Evolutionary conservation across 345 rosid species (phyloP).

Genomic region (Acer saccharum): DNA sequence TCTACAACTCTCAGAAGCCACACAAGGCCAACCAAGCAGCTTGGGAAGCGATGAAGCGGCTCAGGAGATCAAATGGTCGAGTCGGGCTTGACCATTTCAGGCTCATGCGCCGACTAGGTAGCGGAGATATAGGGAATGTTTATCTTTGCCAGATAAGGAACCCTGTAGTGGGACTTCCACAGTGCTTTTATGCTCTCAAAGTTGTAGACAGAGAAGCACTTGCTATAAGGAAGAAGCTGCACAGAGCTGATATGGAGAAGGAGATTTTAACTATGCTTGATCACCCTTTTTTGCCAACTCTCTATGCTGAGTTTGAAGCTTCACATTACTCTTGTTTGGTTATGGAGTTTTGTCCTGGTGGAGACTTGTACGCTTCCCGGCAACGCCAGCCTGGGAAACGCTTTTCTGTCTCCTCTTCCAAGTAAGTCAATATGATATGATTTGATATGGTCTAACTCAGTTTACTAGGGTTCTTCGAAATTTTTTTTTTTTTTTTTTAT

Average conservation of each 20-base stretch:
- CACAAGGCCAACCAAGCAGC: constrained; percentile 92
- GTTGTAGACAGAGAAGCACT: constrained; percentile 93
- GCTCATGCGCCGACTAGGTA: constrained; percentile 76
- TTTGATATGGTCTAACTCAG: too few relatives aligned
- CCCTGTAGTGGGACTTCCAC: constrained; percentile 54
- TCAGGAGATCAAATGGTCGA: constrained; percentile 53
- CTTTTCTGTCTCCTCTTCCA: constrained; percentile 69
- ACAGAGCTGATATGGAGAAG: constrained; percentile 93
- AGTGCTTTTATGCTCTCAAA: constrained; percentile 83
- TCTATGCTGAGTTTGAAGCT: constrained; percentile 86
- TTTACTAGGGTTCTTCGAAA: too few relatives aligned
- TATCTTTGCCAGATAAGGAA: constrained; percentile 88
- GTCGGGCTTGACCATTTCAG: constrained; percentile 85
- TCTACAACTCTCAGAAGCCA: constrained; percentile 56
- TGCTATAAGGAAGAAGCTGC: constrained; percentile 77
- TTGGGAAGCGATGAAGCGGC: constrained; percentile 81
- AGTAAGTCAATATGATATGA: constrained; percentile 38
- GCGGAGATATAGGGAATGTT: constrained; percentile 91
- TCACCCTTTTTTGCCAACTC: constrained; percentile 88
- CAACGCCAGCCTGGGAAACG: constrained; percentile 73
- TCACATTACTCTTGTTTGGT: constrained; percentile 92
- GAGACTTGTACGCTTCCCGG: constrained; percentile 80
- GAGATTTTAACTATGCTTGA: constrained; percentile 83
- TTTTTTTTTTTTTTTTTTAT: too few relatives aligned
- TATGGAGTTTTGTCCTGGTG: constrained; percentile 94